Conservation (phyloP, 148 eudicot genomes). For the Gaultheria prostrata region DNA sequence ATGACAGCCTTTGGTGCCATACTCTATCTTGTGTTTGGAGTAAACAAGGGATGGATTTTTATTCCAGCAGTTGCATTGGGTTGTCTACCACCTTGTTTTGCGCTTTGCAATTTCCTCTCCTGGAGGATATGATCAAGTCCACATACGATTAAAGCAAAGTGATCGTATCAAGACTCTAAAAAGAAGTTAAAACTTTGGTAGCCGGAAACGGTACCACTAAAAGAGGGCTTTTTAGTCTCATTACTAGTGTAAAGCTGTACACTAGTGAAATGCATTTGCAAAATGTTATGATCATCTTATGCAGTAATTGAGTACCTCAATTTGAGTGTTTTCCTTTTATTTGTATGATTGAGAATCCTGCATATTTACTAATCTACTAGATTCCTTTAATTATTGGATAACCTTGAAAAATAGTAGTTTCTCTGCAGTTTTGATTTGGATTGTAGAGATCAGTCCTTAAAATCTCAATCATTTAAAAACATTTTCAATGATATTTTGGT, state of each 20-base stretch:
- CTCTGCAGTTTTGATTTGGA: no score
- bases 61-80: background rate
- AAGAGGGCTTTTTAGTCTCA: background rate
- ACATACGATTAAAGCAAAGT: background rate
- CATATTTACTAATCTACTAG: no score
- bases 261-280: no score
- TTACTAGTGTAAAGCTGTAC: no score
- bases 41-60: background rate
- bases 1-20: background rate
- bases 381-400: no score
- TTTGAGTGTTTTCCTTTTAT: no score
- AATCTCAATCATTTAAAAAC: no score
- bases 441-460: no score
- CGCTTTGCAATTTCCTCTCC: background rate
- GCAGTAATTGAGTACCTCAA: background rate
- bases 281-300: no score
- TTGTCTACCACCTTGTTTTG: background rate
- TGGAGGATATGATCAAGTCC: background rate
- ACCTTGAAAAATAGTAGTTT: no score
- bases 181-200: background rate
- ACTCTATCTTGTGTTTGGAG: background rate
- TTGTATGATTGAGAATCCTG: no score
- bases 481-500: no score
- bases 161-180: background rate
- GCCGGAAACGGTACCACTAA: background rate